phyloP scores from a whole-genome alignment of 208 protist species.

The Trypanosoma theileri region DNA sequence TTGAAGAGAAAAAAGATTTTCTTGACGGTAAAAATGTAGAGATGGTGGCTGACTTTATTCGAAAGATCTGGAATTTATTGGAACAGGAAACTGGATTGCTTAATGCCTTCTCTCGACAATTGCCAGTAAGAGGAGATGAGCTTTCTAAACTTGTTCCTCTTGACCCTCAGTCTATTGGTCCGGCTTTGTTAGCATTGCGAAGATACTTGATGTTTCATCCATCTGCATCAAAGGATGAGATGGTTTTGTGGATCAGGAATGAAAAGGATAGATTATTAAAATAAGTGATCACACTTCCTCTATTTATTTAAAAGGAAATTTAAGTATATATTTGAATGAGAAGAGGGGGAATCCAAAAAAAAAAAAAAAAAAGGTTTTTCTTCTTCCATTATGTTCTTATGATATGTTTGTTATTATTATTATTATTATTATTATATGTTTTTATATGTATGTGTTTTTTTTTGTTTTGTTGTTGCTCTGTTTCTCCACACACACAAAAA shows the following conservation, averaged over 20 bases:
- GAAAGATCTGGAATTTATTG: slow-evolving; percentile 37
- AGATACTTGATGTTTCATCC: slow-evolving; percentile 60
- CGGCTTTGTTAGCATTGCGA: slow-evolving; percentile 50
- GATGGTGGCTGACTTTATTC: slow-evolving; percentile 19
- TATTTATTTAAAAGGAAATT: background rate
- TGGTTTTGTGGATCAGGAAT: slow-evolving; percentile 30
- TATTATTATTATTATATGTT: slow-evolving; percentile 9
- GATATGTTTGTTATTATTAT: background rate
- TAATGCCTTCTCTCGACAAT: slow-evolving; percentile 34
- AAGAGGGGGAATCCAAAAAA: background rate
- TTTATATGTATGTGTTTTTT: background rate
- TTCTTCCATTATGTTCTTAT: too few species aligned
- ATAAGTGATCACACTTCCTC: background rate
- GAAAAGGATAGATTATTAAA: slow-evolving; percentile 2
- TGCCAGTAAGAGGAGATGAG: slow-evolving; percentile 74
- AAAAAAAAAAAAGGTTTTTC: background rate
- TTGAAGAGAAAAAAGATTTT: slow-evolving; percentile 32
- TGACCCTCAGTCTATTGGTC: slow-evolving; percentile 46
- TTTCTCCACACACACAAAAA: background rate
- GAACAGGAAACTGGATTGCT: slow-evolving; percentile 45
- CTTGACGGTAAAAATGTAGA: slow-evolving; percentile 15
- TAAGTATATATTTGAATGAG: background rate
- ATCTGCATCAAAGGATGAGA: slow-evolving; percentile 27
- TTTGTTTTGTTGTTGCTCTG: slow-evolving; percentile 16
- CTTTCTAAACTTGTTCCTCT: slow-evolving; percentile 50